Evolutionary conservation across 306 rosid genomes (phyloP).

Genomic region (Vachellia collinsii): DNA sequence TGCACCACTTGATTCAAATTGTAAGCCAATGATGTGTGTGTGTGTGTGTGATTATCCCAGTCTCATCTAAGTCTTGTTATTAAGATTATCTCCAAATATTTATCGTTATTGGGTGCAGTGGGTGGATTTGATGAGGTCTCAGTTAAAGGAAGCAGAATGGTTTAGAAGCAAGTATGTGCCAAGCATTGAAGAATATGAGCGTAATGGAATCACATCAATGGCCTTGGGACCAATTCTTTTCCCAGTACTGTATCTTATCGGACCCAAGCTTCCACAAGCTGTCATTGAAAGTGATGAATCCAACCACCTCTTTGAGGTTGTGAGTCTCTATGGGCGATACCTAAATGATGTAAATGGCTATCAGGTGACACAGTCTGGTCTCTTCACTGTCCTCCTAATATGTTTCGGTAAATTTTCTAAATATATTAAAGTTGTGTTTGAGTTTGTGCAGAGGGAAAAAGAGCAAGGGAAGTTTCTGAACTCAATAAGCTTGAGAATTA

Average conservation of each 20-base stretch:
- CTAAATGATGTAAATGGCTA: neutral
- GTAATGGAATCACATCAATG: conserved; percentile 33
- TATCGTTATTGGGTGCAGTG: conserved; percentile 40
- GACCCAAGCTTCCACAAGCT: neutral
- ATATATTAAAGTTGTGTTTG: no score
- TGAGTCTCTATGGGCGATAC: neutral
- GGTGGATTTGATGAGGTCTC: conserved; percentile 53
- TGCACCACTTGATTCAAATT: neutral
- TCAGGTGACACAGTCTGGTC: neutral
- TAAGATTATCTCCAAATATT: no score
- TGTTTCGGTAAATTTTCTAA: no score
- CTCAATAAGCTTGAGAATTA: no score
- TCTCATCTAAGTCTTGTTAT: no score
- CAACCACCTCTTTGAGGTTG: neutral
- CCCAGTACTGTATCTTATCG: neutral
- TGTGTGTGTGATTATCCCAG: no score
- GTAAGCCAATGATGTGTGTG: neutral
- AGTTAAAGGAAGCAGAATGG: conserved; percentile 62
- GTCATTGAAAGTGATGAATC: neutral
- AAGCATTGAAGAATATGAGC: conserved; percentile 51
- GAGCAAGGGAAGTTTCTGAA: no score
- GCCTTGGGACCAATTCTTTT: neutral
- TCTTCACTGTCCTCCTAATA: no score
- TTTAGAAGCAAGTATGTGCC: conserved; percentile 45
- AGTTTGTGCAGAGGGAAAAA: no score